Conservation (phyloP, 768 basidiomycete species). For the Phylloporus rhodoxanthus region DNA sequence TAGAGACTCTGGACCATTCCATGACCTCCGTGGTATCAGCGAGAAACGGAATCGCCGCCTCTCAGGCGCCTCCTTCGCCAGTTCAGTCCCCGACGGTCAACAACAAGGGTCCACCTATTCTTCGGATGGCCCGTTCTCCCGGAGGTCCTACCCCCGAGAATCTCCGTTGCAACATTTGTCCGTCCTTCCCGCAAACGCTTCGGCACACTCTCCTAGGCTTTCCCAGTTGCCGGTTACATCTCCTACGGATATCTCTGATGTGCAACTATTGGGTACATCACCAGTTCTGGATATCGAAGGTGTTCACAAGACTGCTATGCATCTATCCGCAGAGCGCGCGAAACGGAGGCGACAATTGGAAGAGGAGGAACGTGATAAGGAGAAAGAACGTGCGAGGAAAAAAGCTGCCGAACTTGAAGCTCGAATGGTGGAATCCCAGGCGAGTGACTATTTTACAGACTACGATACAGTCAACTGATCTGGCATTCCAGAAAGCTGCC, state of each 20-base stretch:
- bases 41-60: constrained; percentile 22
- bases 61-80: constrained; percentile 19
- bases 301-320: constrained; percentile 73
- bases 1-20: constrained; percentile 16
- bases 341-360: constrained; percentile 74
- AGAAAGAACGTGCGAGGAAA: constrained; percentile 70
- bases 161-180: constrained; percentile 34
- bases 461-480: constrained; percentile 8
- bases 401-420: constrained; percentile 77
- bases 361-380: constrained; percentile 75
- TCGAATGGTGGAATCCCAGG: constrained; percentile 40
- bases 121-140: constrained; percentile 16
- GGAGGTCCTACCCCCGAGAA: constrained; percentile 41
- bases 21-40: constrained; percentile 14
- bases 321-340: constrained; percentile 77
- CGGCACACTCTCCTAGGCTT: constrained; percentile 10
- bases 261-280: constrained; percentile 17
- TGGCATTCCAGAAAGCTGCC: constrained; percentile 29
- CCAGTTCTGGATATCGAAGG: constrained; percentile 50
- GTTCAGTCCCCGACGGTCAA: constrained; percentile 18
- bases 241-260: constrained; percentile 38
- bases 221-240: constrained; percentile 37
- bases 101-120: constrained; percentile 17
- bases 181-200: constrained; percentile 14
- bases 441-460: constrained; percentile 6